Conservation (phyloP, 148 eudicot genomes). For the Suaeda aralocaspica region DNA sequence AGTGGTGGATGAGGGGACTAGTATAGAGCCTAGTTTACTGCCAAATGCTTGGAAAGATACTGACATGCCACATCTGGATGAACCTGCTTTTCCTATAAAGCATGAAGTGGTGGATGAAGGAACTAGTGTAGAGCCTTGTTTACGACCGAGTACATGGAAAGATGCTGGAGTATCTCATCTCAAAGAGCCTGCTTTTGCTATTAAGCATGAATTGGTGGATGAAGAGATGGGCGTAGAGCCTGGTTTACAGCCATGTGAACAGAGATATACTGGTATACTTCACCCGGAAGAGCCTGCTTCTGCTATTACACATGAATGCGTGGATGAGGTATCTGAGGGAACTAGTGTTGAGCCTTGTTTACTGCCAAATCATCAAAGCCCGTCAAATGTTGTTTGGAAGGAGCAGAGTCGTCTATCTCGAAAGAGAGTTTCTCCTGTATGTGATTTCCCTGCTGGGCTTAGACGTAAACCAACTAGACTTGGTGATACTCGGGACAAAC, state of each 20-base stretch:
- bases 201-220: not conserved
- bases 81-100: not conserved
- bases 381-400: slow-evolving; percentile 18
- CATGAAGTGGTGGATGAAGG: not conserved
- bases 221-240: not conserved
- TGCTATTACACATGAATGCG: not conserved
- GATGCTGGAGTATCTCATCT: not conserved
- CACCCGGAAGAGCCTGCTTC: not conserved
- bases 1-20: too few species aligned
- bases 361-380: slow-evolving; percentile 14
- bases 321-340: slow-evolving; percentile 14
- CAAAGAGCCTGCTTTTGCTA: not conserved
- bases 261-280: not conserved
- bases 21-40: too few species aligned
- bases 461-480: slow-evolving; percentile 40
- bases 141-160: not conserved
- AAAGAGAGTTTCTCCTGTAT: slow-evolving; percentile 55
- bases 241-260: not conserved
- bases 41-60: not conserved
- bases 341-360: slow-evolving; percentile 14
- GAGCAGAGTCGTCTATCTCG: slow-evolving; percentile 31
- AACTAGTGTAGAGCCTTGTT: not conserved
- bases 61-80: not conserved
- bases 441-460: slow-evolving; percentile 71
- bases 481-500: slow-evolving; percentile 19